Evolutionary conservation across 2,329 filamentous ascomycete genomes (phyloP), one percentile per base, ranked within the genome.

Genomic region (Lachnellula hyalina): DNA sequence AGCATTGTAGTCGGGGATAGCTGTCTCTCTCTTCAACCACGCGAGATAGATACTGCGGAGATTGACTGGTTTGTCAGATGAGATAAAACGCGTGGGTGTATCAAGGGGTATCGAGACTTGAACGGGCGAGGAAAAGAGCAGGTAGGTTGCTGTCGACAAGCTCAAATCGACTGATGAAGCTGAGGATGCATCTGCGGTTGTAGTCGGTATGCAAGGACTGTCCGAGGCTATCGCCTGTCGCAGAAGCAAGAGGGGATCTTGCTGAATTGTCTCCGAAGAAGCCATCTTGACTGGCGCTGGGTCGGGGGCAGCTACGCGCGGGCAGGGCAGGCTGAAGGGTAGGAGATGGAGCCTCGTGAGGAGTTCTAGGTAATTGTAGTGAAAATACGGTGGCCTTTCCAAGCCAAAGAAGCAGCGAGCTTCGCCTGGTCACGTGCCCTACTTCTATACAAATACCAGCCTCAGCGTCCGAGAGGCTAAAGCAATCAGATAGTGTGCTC

Each of bases 21-120:
- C 84, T 53, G 87, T 84, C 75, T 97, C 93, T 71, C 91, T 90
- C 74, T 96, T 95, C 67, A 89, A 79, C 90, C 91, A 99, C 53
- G 91, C 91, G 69, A 97, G 96, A 77, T 93, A 96, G 73, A 96
- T 93, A 70, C 88, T 94, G 69, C 94, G 90, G 63, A 99, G 78
- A 70, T 96, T 90, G 66, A 96, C 85, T 4, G 87, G 80, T 53
- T 79, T 77, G 47, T 82, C 82, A 55, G 83, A 81, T n/a, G 90
- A 92, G 57, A 89, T 81, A 76, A 97, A 97, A 65, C 94, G 90
- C 63, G 94, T 99, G 9, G 86, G 79, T 14, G 81, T 80, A 49
- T 82, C 84, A 61, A 96, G 81, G 1, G 86, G 77, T 55, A 95
- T 79, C 5, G 84, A 78, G 53, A 84, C 77, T 58, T 81, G 79